These are phyloP conservation scores for Monsonia emarginata DNA, from an alignment of 441 rosid genomes.

Conservation along the genomic window DNA sequence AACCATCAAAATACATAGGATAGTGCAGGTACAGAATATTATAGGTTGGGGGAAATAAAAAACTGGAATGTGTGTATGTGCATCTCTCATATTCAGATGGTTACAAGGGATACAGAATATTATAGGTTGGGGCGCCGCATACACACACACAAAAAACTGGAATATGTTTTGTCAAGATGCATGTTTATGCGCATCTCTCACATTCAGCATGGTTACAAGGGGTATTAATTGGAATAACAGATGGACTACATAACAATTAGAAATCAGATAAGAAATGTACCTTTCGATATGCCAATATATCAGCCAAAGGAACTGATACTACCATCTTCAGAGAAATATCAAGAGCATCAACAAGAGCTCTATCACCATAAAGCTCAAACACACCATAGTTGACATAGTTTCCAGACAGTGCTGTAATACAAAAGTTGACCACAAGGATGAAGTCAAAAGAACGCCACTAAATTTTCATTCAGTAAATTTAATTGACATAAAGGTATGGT, in stretches of 20 bases:
- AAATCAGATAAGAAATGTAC: conserved; percentile 27
- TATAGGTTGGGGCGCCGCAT: no score
- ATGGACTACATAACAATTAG: neutral
- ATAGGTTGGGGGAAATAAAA: no score
- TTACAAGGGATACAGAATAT: no score
- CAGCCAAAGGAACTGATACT: conserved; percentile 83
- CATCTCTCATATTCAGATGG: no score
- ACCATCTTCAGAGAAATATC: conserved; percentile 84
- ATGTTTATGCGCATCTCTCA: no score
- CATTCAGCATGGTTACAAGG: no score
- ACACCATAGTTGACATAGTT: conserved; percentile 96
- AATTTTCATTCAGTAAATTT: neutral
- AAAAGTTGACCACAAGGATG: neutral
- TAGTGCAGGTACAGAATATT: neutral
- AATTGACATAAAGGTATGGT: neutral
- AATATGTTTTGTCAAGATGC: neutral
- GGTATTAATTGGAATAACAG: neutral
- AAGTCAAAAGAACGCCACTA: neutral
- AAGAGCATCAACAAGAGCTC: conserved; percentile 92
- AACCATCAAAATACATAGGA: neutral
- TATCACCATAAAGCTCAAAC: conserved; percentile 97
- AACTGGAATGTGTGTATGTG: no score
- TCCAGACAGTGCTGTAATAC: conserved; percentile 80
- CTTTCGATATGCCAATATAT: conserved; percentile 83
- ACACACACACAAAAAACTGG: neutral